These are phyloP conservation scores for Malbranchea zuffiana DNA, from an alignment of 2,329 filamentous ascomycete species.

Conservation along the genomic window DNA sequence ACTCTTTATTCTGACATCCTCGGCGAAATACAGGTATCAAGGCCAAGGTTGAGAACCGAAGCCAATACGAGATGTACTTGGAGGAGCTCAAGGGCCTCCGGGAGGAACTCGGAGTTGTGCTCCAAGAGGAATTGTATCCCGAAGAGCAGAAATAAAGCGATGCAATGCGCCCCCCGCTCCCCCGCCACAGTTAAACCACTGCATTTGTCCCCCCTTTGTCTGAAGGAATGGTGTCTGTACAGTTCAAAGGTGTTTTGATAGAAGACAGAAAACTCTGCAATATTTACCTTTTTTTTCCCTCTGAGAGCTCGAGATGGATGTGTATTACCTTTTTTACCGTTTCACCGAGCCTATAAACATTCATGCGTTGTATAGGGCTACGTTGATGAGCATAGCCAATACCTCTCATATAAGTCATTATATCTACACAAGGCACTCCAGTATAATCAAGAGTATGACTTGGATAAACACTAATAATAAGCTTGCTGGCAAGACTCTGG, in stretches of 20 bases:
- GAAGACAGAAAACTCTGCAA: constrained; percentile 1
- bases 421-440: too few species aligned
- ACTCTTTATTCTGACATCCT: constrained; percentile 1
- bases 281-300: too few species aligned
- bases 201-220: too few species aligned
- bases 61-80: constrained; percentile 93
- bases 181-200: neutral
- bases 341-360: too few species aligned
- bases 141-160: constrained; percentile 31
- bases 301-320: too few species aligned
- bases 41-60: constrained; percentile 97
- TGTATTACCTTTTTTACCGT: too few species aligned
- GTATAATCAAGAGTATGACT: too few species aligned
- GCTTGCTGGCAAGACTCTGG: too few species aligned
- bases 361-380: too few species aligned
- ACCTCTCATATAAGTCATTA: too few species aligned
- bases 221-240: constrained; percentile 7
- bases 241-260: constrained; percentile 7
- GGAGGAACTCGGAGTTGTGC: constrained; percentile 80
- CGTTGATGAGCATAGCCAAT: too few species aligned
- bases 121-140: constrained; percentile 91
- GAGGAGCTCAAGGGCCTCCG: constrained; percentile 83
- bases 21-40: constrained; percentile 63
- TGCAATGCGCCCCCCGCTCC: neutral
- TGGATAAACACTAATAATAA: too few species aligned